Conservation (phyloP, 306 rosid species). For the Pyrus betulifolia region DNA sequence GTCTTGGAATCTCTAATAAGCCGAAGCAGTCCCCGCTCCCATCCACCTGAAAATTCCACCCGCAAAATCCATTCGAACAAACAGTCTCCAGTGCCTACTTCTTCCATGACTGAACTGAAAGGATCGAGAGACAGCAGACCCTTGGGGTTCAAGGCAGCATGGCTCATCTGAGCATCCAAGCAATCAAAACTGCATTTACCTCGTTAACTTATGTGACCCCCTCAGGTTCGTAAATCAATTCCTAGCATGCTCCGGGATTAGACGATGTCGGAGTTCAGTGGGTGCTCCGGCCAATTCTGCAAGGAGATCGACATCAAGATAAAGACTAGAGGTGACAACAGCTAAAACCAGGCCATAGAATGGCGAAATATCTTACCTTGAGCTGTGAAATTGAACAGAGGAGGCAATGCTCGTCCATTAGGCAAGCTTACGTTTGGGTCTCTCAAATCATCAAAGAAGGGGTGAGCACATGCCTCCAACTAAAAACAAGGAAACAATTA, state of each 20-base stretch:
- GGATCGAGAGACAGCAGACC: slow-evolving; percentile 11
- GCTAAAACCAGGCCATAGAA: neutral
- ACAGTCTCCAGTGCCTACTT: slow-evolving; percentile 10
- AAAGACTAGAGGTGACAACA: neutral
- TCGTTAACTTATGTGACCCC: slow-evolving; percentile 3
- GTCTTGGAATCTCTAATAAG: slow-evolving; percentile 19
- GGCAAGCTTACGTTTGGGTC: slow-evolving; percentile 61
- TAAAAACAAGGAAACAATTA: slow-evolving; percentile 21
- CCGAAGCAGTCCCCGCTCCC: slow-evolving; percentile 32
- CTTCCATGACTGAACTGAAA: slow-evolving; percentile 16
- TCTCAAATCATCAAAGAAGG: slow-evolving; percentile 74
- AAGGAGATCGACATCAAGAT: slow-evolving; percentile 17
- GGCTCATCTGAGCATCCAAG: slow-evolving; percentile 30
- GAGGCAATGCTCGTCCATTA: slow-evolving; percentile 66
- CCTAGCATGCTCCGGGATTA: slow-evolving; percentile 77
- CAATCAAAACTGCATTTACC: slow-evolving; percentile 42
- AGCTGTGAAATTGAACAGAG: slow-evolving; percentile 72
- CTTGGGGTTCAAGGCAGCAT: slow-evolving; percentile 31
- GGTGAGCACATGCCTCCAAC: slow-evolving; percentile 93
- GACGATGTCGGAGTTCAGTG: slow-evolving; percentile 71
- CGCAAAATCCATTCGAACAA: neutral
- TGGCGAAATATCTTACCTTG: slow-evolving; percentile 46
- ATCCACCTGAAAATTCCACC: slow-evolving; percentile 27
- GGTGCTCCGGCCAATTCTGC: slow-evolving; percentile 80
- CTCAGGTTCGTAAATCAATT: slow-evolving; percentile 10